These are phyloP conservation scores for Agaricus sinodeliciosus DNA, from an alignment of 768 basidiomycete genomes.

Conservation along the genomic window DNA sequence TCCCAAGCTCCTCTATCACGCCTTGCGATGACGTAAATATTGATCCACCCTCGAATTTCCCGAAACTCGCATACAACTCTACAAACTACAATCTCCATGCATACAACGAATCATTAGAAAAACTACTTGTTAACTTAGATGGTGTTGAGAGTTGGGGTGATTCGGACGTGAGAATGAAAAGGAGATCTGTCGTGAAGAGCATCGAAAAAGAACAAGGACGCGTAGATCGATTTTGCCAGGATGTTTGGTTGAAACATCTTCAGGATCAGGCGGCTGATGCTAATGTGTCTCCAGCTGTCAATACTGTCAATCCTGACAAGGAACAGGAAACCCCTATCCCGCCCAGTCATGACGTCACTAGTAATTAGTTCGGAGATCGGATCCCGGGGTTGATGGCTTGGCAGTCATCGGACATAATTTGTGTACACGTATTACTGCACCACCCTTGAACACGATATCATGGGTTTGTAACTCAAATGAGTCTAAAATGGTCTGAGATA, in stretches of 20 bases:
- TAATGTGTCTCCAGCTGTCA: not conserved
- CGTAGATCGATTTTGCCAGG: slow-evolving; percentile 41
- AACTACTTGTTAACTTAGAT: slow-evolving; percentile 61
- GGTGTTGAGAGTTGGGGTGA: slow-evolving; percentile 62
- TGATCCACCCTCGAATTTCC: slow-evolving; percentile 7
- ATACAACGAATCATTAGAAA: slow-evolving; percentile 56
- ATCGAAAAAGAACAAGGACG: slow-evolving; percentile 57
- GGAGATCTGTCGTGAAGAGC: slow-evolving; percentile 45
- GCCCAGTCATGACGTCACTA: too few relatives aligned
- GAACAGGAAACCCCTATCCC: too few relatives aligned
- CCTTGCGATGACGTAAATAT: slow-evolving; percentile 18
- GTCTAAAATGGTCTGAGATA: too few relatives aligned
- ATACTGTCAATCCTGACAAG: too few relatives aligned
- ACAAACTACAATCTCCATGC: slow-evolving; percentile 54
- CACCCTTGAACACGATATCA: too few relatives aligned
- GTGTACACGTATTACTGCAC: too few relatives aligned
- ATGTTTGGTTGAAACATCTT: slow-evolving; percentile 26
- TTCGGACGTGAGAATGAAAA: slow-evolving; percentile 38
- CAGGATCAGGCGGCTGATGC: slow-evolving; percentile 9
- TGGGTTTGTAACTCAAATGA: too few relatives aligned
- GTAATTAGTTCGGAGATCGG: too few relatives aligned
- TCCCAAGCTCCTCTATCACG: slow-evolving; percentile 14
- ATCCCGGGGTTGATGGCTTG: too few relatives aligned
- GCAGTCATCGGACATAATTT: too few relatives aligned
- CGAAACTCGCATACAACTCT: slow-evolving; percentile 53